Percentiles rank a stretch among this genome's conserved stretches.
phyloP scores from a whole-genome alignment of 768 basidiomycete genomes.

The Boletus fagicola region DNA sequence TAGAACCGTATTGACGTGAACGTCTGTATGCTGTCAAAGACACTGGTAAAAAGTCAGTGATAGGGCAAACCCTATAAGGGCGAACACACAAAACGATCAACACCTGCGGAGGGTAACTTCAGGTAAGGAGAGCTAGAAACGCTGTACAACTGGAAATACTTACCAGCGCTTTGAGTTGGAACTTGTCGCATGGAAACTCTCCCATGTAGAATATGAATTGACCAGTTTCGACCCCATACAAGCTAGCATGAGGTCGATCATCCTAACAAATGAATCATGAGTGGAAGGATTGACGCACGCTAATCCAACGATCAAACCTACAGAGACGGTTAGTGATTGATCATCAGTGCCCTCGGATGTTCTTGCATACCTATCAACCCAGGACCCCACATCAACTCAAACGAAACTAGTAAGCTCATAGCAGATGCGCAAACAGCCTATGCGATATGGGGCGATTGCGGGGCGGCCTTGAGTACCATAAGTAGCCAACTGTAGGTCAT shows the following conservation, averaged over 20 bases:
- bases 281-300: not conserved
- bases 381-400: not conserved
- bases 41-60: conserved; percentile 5
- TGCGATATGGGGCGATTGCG: not conserved
- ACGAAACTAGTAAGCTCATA: not conserved
- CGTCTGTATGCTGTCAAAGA: conserved; percentile 9
- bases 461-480: not conserved
- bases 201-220: not conserved
- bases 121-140: not conserved
- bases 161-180: not conserved
- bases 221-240: not conserved
- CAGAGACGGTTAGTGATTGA: not conserved
- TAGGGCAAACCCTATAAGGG: not conserved
- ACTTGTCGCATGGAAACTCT: not conserved
- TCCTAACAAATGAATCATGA: not conserved
- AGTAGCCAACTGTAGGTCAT: not conserved
- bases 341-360: not conserved
- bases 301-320: not conserved
- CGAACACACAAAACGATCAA: conserved; percentile 4
- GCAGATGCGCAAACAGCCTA: not conserved
- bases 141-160: not conserved
- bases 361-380: not conserved
- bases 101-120: not conserved
- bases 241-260: not conserved
- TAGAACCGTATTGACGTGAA: not conserved